A percentile compares a stretch with the other conserved stretches of the same genome.
Conservation (phyloP, 345 rosid genomes). For the Mangifera indica region DNA sequence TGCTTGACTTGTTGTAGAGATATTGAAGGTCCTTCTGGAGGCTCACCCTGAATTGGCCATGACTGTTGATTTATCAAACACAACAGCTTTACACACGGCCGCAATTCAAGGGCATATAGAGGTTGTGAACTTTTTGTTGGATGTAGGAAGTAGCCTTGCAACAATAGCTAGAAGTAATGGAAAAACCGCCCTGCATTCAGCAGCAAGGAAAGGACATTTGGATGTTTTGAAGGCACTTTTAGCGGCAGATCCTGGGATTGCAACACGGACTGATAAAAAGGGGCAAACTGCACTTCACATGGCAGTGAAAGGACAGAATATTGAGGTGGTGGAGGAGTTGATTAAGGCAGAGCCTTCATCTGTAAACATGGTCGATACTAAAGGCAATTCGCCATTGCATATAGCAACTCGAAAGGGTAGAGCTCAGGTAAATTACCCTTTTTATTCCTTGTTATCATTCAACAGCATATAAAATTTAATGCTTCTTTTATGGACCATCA, state of each 20-base stretch:
- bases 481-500: background rate
- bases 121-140: conserved; percentile 61
- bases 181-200: conserved; percentile 87
- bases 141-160: conserved; percentile 74
- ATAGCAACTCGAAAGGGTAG: conserved; percentile 83
- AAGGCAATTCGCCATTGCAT: conserved; percentile 79
- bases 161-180: conserved; percentile 88
- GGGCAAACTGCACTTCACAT: conserved; percentile 96
- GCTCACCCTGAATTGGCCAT: conserved; percentile 85
- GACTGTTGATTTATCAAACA: conserved; percentile 88
- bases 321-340: conserved; percentile 63
- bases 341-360: conserved; percentile 57
- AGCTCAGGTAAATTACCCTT: conserved; percentile 47
- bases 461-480: background rate
- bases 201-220: conserved; percentile 83
- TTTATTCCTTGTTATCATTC: background rate
- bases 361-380: conserved; percentile 65
- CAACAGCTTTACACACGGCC: conserved; percentile 87
- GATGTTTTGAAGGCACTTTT: conserved; percentile 70
- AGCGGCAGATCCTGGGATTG: conserved; percentile 56
- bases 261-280: conserved; percentile 71
- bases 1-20: conserved; percentile 41
- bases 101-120: conserved; percentile 88
- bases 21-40: conserved; percentile 63
- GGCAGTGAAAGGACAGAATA: conserved; percentile 85